Evolutionary conservation across 192 early-diverging fungal genomes (phyloP), one percentile per base, ranked within the genome.

Genomic region (Umbelopsis vinacea): DNA sequence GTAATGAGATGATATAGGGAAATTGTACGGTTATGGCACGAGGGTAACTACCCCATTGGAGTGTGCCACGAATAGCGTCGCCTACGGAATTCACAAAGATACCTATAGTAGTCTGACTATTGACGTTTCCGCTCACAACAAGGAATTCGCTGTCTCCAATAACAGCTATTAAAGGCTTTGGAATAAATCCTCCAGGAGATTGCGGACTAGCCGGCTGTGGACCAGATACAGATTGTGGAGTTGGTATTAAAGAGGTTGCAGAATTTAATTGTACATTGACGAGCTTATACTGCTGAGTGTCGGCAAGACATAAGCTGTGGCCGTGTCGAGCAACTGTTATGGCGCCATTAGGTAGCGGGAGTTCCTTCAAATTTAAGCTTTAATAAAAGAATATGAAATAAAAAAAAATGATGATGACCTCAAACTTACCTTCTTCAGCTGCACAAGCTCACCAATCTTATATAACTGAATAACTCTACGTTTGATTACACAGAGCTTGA

Each of bases 1-100:
- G 78, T 3, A 95, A 78, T 0, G 93, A 88, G 0, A 89, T 81
- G 2, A 90, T 86, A 50, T 93, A 94, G 1, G 94, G 94, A 69
- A 84, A 92, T 60, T 95, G 92, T 21, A 93, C 91, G 21, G 86
- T 88, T 75, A 80, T 43, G 22, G 85, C 78, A 33, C 81, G 70
- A 22, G 85, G 86, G 66, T 82, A 84, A 29, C 83, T 83, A 0
- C 76, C 70, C 85, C 84, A 91, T 68, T 82, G 74, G 40, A 85
- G 67, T n/a, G 78, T 81, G 71, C 92, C 93, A 69, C 91, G 82
- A 12, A 93, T 83, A 35, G 94, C 85, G 40, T 94, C 91, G 0
- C 94, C 92, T 10, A 72, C 70, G 8, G 79, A 78, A 40, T 85
- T 81, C 5, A 94, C 84, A 79, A 95, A 93, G 21, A 94, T 84